A percentile compares a stretch with the other conserved stretches of the same genome.
Conservation (phyloP, 129 eudicot species). For the Escallonia rubra region DNA sequence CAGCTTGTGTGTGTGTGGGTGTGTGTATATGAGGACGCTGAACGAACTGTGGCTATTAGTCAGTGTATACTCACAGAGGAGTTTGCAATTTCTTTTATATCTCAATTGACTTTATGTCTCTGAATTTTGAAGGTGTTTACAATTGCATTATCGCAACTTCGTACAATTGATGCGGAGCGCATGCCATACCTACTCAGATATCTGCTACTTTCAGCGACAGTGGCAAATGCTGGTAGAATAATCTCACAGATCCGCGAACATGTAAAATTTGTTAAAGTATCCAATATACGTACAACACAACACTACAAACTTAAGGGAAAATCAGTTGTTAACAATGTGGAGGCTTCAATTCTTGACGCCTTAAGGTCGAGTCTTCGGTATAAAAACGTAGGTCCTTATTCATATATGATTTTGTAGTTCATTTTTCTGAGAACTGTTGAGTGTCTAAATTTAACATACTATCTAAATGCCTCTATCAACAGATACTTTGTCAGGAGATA, state of each 20-base stretch:
- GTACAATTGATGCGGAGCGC: constrained; percentile 69
- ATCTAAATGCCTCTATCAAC: constrained; percentile 1
- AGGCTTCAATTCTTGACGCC: constrained; percentile 68
- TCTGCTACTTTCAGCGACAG: constrained; percentile 62
- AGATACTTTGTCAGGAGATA: constrained; percentile 77
- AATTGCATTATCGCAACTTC: constrained; percentile 64
- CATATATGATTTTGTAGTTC: not conserved
- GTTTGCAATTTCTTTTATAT: not conserved
- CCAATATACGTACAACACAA: constrained; percentile 39
- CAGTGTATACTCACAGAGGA: not conserved
- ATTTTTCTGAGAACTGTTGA: not conserved
- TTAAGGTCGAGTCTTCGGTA: constrained; percentile 74
- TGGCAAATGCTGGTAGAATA: constrained; percentile 60
- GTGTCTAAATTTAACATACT: not conserved
- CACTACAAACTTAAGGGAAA: constrained; percentile 61
- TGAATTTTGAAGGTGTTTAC: constrained; percentile 56
- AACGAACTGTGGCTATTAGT: not conserved
- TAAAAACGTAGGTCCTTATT: constrained; percentile 43
- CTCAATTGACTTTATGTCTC: not conserved
- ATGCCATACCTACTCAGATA: constrained; percentile 71
- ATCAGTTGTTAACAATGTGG: constrained; percentile 42
- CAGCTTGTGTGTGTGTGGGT: not conserved
- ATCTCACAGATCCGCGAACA: constrained; percentile 72
- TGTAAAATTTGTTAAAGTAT: constrained; percentile 51
- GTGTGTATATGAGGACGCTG: not conserved